phyloP scores from a whole-genome alignment of 2,329 filamentous ascomycete genomes.

The Phaeosphaeria sp. region DNA sequence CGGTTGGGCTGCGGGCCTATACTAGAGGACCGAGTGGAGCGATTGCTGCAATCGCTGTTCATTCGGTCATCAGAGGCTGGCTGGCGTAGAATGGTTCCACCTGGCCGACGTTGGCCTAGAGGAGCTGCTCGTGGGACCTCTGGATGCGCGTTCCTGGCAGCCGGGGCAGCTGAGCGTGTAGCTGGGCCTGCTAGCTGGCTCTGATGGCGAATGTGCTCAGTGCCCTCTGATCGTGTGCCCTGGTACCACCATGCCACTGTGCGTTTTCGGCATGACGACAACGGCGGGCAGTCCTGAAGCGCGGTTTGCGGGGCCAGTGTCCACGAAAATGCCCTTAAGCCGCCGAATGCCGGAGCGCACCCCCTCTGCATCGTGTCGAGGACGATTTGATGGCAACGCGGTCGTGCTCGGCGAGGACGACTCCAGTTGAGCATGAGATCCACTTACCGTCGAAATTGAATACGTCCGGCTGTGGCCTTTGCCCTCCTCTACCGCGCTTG shows the following conservation, averaged over 20 bases:
- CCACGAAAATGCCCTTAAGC: slow-evolving; percentile 15
- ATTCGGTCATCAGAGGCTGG: slow-evolving; percentile 32
- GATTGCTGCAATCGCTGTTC: slow-evolving; percentile 31
- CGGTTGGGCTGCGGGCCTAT: slow-evolving; percentile 33
- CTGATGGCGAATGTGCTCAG: slow-evolving; percentile 4
- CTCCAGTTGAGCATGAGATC: slow-evolving; percentile 11
- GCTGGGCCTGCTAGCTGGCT: background rate
- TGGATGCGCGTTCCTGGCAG: slow-evolving; percentile 7
- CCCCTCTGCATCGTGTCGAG: slow-evolving; percentile 18
- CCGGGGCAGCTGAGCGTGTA: background rate
- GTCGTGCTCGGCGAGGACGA: slow-evolving; percentile 23
- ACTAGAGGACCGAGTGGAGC: slow-evolving; percentile 33
- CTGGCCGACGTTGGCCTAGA: slow-evolving; percentile 23
- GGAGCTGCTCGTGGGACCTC: slow-evolving; percentile 5
- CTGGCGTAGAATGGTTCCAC: slow-evolving; percentile 32
- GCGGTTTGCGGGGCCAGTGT: slow-evolving; percentile 16
- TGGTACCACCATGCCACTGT: slow-evolving; percentile 11
- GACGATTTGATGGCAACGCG: slow-evolving; percentile 10
- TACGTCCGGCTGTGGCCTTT: slow-evolving; percentile 45
- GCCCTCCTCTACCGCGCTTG: background rate
- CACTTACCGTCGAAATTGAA: slow-evolving; percentile 46
- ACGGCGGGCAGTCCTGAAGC: slow-evolving; percentile 10
- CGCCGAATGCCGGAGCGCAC: slow-evolving; percentile 37
- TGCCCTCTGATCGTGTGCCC: slow-evolving; percentile 34
- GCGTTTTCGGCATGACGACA: slow-evolving; percentile 30